phyloP scores from a whole-genome alignment of 345 rosid genomes.

The Brassica incana region DNA sequence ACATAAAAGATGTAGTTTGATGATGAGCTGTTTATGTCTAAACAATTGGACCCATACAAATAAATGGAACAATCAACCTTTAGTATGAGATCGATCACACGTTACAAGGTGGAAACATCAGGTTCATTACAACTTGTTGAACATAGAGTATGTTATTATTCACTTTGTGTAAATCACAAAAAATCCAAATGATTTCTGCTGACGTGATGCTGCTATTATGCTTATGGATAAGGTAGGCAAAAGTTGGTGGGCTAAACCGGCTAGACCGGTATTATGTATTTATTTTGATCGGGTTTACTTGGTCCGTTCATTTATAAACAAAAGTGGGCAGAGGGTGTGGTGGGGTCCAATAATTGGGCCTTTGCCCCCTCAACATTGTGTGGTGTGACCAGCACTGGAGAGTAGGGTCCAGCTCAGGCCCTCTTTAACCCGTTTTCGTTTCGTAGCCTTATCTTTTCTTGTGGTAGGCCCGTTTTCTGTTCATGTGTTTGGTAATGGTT shows the following conservation, averaged over 20 bases:
- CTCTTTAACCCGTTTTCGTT: slow-evolving; percentile 19
- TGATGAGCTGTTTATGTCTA: slow-evolving; percentile 13
- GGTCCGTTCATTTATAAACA: slow-evolving; percentile 2
- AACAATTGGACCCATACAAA: slow-evolving; percentile 8
- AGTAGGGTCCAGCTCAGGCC: slow-evolving; percentile 36
- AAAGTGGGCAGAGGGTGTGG: slow-evolving; percentile 10
- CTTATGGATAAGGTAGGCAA: background rate
- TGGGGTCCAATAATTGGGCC: slow-evolving; percentile 37
- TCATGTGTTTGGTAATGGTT: slow-evolving; percentile 13
- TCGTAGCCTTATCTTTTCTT: slow-evolving; percentile 30
- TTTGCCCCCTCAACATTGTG: slow-evolving; percentile 15
- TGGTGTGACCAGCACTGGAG: slow-evolving; percentile 34
- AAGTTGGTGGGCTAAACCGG: slow-evolving; percentile 20
- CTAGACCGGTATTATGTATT: slow-evolving; percentile 4
- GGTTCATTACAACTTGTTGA: background rate
- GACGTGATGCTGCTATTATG: slow-evolving; percentile 5
- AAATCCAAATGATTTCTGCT: background rate
- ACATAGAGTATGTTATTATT: background rate
- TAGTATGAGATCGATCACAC: background rate
- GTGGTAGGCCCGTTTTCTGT: slow-evolving; percentile 30
- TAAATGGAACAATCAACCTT: slow-evolving; percentile 16
- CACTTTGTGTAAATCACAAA: background rate
- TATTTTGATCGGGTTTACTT: background rate
- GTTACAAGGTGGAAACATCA: background rate
- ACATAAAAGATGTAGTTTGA: slow-evolving; percentile 13